Conservation (phyloP, 2,329 filamentous ascomycete species). For the Xylaria sp. region DNA sequence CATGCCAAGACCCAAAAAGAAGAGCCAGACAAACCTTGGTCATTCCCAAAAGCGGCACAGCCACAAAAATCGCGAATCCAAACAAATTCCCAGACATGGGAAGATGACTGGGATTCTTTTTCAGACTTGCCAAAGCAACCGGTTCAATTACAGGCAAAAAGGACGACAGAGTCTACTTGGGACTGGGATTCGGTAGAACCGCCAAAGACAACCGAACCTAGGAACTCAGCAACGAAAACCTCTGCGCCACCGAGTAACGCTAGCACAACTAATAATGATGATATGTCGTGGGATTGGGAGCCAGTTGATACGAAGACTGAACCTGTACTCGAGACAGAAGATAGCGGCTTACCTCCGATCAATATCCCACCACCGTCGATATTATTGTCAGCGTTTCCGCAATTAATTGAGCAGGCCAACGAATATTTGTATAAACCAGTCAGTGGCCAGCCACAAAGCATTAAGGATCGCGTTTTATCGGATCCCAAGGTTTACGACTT, state of each 20-base stretch:
- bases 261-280: slow-evolving; percentile 16
- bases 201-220: slow-evolving; percentile 21
- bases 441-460: slow-evolving; percentile 65
- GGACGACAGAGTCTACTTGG: slow-evolving; percentile 43
- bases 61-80: slow-evolving; percentile 51
- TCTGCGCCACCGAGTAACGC: slow-evolving; percentile 11
- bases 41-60: slow-evolving; percentile 59
- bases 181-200: slow-evolving; percentile 47
- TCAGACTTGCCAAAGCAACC: slow-evolving; percentile 56
- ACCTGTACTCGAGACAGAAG: slow-evolving; percentile 38
- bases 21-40: slow-evolving; percentile 50
- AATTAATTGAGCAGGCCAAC: slow-evolving; percentile 74
- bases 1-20: slow-evolving; percentile 52
- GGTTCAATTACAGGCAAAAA: slow-evolving; percentile 35
- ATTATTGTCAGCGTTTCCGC: slow-evolving; percentile 79
- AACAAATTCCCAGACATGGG: slow-evolving; percentile 46
- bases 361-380: slow-evolving; percentile 92
- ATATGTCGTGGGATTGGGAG: slow-evolving; percentile 63
- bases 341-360: slow-evolving; percentile 71
- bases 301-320: slow-evolving; percentile 52
- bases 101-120: slow-evolving; percentile 63
- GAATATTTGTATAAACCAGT: slow-evolving; percentile 73
- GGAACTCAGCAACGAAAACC: slow-evolving; percentile 16
- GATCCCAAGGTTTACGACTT: slow-evolving; percentile 72
- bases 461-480: slow-evolving; percentile 72